Conservation (phyloP, 179 eudicot species). For the Dionaea muscipula region DNA sequence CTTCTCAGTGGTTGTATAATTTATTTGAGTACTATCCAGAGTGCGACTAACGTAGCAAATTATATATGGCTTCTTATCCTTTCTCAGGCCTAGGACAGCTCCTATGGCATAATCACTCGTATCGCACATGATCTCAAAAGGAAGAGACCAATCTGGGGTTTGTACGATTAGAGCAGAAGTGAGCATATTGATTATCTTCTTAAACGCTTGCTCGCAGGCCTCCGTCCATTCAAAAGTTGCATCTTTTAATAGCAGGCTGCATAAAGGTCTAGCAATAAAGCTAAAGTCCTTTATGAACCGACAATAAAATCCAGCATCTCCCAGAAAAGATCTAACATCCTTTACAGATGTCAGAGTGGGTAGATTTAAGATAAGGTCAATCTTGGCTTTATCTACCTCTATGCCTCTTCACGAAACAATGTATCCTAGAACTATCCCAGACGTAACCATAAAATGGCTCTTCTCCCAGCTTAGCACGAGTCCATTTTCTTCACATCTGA, state of each 20-base stretch:
- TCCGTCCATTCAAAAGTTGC: not conserved
- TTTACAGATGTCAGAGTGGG: too few relatives aligned
- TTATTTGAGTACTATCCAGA: not conserved
- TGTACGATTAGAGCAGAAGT: too few relatives aligned
- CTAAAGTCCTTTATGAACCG: not conserved
- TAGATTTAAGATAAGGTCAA: not conserved
- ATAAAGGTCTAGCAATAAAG: not conserved
- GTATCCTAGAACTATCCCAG: not conserved
- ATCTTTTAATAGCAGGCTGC: not conserved
- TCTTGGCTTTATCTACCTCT: conserved; percentile 2
- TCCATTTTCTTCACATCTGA: not conserved
- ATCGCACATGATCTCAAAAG: not conserved
- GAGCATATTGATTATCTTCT: not conserved
- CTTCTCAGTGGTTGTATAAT: not conserved
- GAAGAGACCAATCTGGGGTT: too few relatives aligned
- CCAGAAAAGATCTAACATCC: too few relatives aligned
- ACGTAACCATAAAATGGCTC: not conserved
- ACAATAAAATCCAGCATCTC: not conserved
- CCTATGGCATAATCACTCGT: not conserved
- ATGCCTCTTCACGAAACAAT: not conserved
- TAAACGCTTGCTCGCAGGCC: not conserved
- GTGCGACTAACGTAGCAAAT: not conserved
- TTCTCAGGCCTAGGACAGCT: not conserved
- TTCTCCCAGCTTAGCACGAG: too few relatives aligned
- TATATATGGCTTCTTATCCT: not conserved